These are phyloP conservation scores for Candida albicans DNA, from an alignment of 1,139 yeast genomes.

Conservation along the genomic window DNA sequence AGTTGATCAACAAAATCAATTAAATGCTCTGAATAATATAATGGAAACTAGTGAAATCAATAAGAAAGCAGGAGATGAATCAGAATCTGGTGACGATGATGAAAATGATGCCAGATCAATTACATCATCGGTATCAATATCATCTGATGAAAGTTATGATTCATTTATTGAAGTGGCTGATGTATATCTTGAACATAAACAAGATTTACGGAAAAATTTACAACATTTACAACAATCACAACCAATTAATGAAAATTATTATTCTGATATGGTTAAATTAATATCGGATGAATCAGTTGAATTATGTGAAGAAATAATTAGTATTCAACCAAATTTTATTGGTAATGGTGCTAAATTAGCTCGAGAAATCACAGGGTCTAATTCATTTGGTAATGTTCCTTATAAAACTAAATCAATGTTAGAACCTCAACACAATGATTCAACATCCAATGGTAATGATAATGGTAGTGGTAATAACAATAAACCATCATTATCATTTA, in stretches of 20 bases:
- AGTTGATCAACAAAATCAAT: background rate
- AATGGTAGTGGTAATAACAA: too few species aligned
- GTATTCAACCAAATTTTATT: constrained; percentile 37
- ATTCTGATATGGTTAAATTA: constrained; percentile 28
- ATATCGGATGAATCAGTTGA: constrained; percentile 42
- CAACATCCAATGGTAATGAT: constrained; percentile 15
- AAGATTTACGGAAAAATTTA: constrained; percentile 23
- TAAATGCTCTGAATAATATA: background rate
- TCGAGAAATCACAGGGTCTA: constrained; percentile 47
- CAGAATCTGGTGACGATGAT: constrained; percentile 4
- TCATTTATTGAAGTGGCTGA: constrained; percentile 43
- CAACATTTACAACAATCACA: constrained; percentile 13
- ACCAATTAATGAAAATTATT: constrained; percentile 30
- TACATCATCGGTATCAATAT: background rate
- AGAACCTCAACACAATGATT: too few species aligned
- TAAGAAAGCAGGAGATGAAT: constrained; percentile 1
- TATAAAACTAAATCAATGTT: constrained; percentile 45
- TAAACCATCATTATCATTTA: constrained; percentile 25
- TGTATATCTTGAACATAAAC: constrained; percentile 30
- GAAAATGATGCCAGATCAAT: constrained; percentile 21
- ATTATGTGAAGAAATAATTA: constrained; percentile 38
- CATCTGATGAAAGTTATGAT: constrained; percentile 35
- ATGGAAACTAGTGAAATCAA: background rate
- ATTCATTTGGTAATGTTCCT: constrained; percentile 24
- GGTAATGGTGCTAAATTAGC: constrained; percentile 50